Evolutionary conservation across 805 yeast genomes (phyloP).

Genomic region (Candida sakaeoensis): DNA sequence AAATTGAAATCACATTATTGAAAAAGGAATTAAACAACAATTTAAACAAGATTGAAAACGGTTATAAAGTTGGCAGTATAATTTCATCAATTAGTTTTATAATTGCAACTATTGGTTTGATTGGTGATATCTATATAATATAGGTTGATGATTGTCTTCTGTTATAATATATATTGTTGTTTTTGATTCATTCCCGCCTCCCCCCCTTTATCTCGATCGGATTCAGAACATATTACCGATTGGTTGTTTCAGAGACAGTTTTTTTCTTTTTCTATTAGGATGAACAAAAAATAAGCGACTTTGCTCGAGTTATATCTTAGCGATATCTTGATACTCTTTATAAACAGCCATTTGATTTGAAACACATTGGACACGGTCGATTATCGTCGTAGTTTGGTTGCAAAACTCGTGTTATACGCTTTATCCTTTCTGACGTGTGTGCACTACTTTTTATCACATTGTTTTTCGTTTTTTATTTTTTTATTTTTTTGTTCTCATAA

Average conservation of each 20-base stretch:
- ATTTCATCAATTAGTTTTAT: conserved; percentile 45
- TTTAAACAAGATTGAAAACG: conserved; percentile 27
- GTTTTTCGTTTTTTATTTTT: neutral
- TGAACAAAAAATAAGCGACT: no score
- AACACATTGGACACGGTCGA: neutral
- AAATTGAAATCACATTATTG: conserved; percentile 19
- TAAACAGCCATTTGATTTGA: neutral
- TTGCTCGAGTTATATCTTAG: no score
- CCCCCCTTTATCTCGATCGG: no score
- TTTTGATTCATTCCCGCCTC: neutral
- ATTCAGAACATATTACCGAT: no score
- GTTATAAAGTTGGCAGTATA: conserved; percentile 38
- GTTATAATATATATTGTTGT: conserved; percentile 3
- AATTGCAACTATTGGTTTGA: conserved; percentile 50
- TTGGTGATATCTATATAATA: conserved; percentile 45
- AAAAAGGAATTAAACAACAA: conserved; percentile 30
- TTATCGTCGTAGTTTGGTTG: neutral
- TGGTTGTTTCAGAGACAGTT: no score
- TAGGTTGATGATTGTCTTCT: no score
- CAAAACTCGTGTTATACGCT: neutral
- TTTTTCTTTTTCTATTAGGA: no score
- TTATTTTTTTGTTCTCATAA: neutral
- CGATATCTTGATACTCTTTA: no score
- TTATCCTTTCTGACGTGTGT: neutral
- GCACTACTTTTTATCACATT: neutral